phyloP scores from a whole-genome alignment of 2,329 filamentous ascomycete species.

The Botrytis fabae region DNA sequence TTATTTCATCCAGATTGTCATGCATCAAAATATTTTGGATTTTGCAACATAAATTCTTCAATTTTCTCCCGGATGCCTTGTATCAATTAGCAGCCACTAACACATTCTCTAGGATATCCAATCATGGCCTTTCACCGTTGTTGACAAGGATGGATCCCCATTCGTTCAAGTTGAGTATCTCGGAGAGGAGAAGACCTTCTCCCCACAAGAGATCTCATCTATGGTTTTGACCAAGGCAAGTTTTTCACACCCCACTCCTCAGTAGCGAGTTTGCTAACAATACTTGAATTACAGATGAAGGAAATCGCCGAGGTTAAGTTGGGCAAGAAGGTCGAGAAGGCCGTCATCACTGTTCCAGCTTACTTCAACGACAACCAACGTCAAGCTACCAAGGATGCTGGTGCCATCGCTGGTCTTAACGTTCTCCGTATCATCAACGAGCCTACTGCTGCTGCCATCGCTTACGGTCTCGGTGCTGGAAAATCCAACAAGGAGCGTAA shows the following conservation, averaged over 20 bases:
- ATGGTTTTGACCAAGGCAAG: slow-evolving; percentile 97
- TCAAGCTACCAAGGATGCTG: slow-evolving; percentile 98
- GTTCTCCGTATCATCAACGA: slow-evolving; percentile 99
- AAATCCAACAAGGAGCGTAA: slow-evolving; percentile 98
- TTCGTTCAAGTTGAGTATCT: slow-evolving; percentile 96
- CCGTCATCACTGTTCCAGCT: slow-evolving; percentile 96
- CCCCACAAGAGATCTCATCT: slow-evolving; percentile 96
- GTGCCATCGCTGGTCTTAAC: slow-evolving; percentile 95
- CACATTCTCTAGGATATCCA: slow-evolving; percentile 55
- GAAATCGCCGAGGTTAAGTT: slow-evolving; percentile 98
- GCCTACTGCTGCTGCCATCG: slow-evolving; percentile 95
- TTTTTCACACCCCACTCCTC: slow-evolving; percentile 7
- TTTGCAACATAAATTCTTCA: not conserved
- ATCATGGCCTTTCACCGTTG: slow-evolving; percentile 99
- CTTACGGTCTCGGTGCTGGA: slow-evolving; percentile 93
- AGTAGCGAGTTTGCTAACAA: slow-evolving; percentile 3
- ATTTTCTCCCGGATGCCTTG: not conserved
- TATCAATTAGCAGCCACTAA: not conserved
- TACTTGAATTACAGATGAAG: slow-evolving; percentile 74
- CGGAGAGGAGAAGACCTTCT: slow-evolving; percentile 92
- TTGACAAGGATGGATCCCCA: slow-evolving; percentile 85
- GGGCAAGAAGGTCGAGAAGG: slow-evolving; percentile 98
- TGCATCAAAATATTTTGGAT: too few species aligned
- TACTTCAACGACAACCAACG: slow-evolving; percentile 99
- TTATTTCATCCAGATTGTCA: not conserved